A percentile compares a stretch with the other conserved stretches of the same genome.
phyloP scores from a whole-genome alignment of 164 flowering plant species.

The Stephania cephalantha region DNA sequence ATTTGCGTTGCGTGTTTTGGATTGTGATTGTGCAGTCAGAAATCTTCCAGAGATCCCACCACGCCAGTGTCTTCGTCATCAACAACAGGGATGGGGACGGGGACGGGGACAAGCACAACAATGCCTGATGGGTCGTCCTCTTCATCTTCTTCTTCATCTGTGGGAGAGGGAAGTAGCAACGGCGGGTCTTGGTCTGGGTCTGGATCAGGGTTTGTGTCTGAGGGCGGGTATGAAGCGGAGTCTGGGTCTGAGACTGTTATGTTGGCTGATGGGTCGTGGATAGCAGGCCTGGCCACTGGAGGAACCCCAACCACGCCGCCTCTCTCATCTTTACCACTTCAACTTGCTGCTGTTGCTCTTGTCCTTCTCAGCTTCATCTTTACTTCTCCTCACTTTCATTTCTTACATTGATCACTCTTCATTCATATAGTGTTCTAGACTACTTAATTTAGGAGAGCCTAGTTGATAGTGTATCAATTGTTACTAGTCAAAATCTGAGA shows the following conservation, averaged over 20 bases:
- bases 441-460: too few species aligned
- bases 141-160: too few species aligned
- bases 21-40: slow-evolving; percentile 32
- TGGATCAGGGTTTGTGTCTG: slow-evolving; percentile 8
- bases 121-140: too few species aligned
- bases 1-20: not conserved
- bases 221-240: not conserved
- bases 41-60: slow-evolving; percentile 32
- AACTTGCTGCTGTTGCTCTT: slow-evolving; percentile 10
- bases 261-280: slow-evolving; percentile 71
- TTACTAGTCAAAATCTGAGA: too few species aligned
- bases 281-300: slow-evolving; percentile 80
- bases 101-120: not conserved
- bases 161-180: too few species aligned
- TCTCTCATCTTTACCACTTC: slow-evolving; percentile 12
- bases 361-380: slow-evolving; percentile 18
- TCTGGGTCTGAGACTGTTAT: slow-evolving; percentile 21
- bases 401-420: too few species aligned
- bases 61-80: not conserved
- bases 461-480: too few species aligned
- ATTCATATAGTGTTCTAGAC: too few species aligned
- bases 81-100: slow-evolving; percentile 4
- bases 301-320: slow-evolving; percentile 36
- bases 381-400: not conserved
- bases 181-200: not conserved